Evolutionary conservation across 148 eudicot species (phyloP), one percentile per base, ranked within the genome.

Genomic region (Diospyros kaki): DNA sequence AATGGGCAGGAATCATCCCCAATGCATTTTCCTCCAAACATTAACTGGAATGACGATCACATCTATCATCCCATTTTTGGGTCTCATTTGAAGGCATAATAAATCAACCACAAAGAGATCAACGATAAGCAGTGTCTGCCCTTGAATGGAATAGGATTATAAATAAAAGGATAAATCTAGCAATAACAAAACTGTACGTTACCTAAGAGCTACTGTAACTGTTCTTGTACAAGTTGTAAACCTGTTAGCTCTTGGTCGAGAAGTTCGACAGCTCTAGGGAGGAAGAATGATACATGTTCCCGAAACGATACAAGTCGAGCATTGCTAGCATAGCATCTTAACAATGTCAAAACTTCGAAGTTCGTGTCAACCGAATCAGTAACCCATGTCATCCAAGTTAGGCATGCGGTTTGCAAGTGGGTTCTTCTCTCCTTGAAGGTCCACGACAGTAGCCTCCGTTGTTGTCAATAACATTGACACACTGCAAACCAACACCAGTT

Each of bases 401-500:
- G 97, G 93, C 81, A 90, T 83, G 12, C 95, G 89, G 65, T 83
- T 85, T 15, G 89, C 86, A 41, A 70, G 77, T 17, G 77, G 86
- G 79, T 86, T 87, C 77, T 73, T 79, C 78, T 84, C 87, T 64
- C 87, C 91, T 56, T 68, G 69, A 80, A 78, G 86, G 28, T 90
- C 98, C 43, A 86, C 83, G 43, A 94, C 71, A 53, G 85, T 46
- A 39, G 90, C 93, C 82, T 94, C 98, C 1, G 97, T 90, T 40
- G 97, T 90, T 8, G 96, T 87, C 85, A 94, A 81, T 75, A 94
- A 85, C 75, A 93, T 81, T 2, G 98, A 90, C 40, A 94, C 84
- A 72, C 98, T 94, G 84, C 68, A 80, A 71, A 68, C 17, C 58
- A 73, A 43, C 28, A 64, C 68, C 48, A 43, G 11, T 3, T 43